Conservation (phyloP, 23 red algal species). For the Cyanidioschyzon merolae region DNA sequence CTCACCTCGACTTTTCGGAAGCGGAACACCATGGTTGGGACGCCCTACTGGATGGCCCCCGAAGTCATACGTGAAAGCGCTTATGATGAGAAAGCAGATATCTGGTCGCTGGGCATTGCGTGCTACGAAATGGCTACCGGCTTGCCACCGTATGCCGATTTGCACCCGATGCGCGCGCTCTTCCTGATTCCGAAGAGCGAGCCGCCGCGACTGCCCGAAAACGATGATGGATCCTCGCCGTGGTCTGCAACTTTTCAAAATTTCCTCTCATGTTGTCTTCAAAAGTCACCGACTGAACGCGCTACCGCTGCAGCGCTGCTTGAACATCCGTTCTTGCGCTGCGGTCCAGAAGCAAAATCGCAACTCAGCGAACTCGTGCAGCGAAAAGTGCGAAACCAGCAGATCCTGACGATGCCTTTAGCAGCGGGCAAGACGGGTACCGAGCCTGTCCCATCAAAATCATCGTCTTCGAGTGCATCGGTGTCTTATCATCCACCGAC, state of each 20-base stretch:
- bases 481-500: not conserved
- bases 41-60: constrained; percentile 98
- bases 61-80: constrained; percentile 85
- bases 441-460: not conserved
- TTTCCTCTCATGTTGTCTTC: constrained; percentile 48
- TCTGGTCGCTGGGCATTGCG: constrained; percentile 94
- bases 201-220: constrained; percentile 46
- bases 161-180: constrained; percentile 83
- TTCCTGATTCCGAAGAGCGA: constrained; percentile 79
- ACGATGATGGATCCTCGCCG: not conserved
- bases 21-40: constrained; percentile 92
- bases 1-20: constrained; percentile 69
- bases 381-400: not conserved
- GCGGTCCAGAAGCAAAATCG: not conserved
- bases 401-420: not conserved
- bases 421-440: not conserved
- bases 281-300: constrained; percentile 45
- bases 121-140: constrained; percentile 70
- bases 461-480: not conserved
- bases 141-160: constrained; percentile 59
- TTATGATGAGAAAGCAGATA: constrained; percentile 96
- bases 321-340: constrained; percentile 38
- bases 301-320: constrained; percentile 46
- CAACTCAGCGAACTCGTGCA: not conserved
- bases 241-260: constrained; percentile 37